These are phyloP conservation scores for Sarcomyxa edulis DNA, from an alignment of 768 basidiomycete species.

Conservation along the genomic window DNA sequence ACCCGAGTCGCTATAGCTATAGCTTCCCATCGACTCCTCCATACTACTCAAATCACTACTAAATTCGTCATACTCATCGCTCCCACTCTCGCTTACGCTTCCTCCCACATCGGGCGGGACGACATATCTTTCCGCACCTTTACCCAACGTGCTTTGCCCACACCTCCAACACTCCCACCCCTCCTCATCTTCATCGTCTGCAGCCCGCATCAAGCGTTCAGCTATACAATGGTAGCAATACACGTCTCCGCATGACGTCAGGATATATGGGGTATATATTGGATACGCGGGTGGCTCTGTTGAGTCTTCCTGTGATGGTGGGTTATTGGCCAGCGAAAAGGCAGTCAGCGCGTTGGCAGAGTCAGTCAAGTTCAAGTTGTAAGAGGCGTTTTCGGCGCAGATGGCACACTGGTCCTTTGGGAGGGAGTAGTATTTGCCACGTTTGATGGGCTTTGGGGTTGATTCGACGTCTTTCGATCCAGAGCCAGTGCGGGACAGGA, in stretches of 20 bases:
- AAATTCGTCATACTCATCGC: conserved; percentile 62
- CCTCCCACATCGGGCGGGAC: conserved; percentile 34
- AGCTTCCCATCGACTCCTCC: conserved; percentile 50
- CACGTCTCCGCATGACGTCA: conserved; percentile 74
- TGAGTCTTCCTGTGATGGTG: conserved; percentile 13
- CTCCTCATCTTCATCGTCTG: conserved; percentile 53
- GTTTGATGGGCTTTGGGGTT: conserved; percentile 15
- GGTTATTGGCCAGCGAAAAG: conserved; percentile 22
- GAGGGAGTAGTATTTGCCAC: conserved; percentile 67
- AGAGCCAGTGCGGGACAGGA: conserved; percentile 12
- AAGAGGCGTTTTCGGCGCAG: conserved; percentile 74
- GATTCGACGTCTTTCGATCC: not conserved
- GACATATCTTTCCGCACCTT: conserved; percentile 56
- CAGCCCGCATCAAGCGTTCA: conserved; percentile 70
- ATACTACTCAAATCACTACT: conserved; percentile 47
- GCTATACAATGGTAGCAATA: conserved; percentile 96
- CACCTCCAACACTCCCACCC: conserved; percentile 88
- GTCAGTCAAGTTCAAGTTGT: conserved; percentile 51
- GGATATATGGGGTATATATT: conserved; percentile 76
- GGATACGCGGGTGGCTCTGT: conserved; percentile 49
- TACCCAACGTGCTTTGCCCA: conserved; percentile 50
- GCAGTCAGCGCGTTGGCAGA: conserved; percentile 43
- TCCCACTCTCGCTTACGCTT: conserved; percentile 30
- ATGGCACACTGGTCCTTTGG: conserved; percentile 82
- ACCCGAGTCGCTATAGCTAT: conserved; percentile 44